Evolutionary conservation across 441 rosid species (phyloP).

Genomic region (Melianthus villosus): DNA sequence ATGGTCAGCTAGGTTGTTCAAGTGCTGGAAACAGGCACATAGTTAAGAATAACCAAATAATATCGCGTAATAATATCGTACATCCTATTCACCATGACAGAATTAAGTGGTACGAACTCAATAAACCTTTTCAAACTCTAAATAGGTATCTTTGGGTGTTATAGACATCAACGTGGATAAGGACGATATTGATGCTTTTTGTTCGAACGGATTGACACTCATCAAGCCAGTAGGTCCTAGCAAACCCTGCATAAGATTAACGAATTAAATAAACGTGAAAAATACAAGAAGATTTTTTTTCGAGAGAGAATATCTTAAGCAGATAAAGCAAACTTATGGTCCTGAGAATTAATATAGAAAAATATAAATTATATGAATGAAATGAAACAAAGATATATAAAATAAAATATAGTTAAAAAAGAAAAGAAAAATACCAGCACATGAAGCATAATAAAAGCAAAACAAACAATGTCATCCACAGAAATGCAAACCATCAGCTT

Average conservation of each 20-base stretch:
- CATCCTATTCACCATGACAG: neutral
- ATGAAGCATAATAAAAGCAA: too few species aligned
- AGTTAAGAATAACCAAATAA: constrained; percentile 9
- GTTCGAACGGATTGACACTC: constrained; percentile 55
- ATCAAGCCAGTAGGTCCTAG: constrained; percentile 69
- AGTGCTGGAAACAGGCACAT: constrained; percentile 34
- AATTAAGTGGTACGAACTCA: neutral
- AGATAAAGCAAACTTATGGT: too few species aligned
- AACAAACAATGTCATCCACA: too few species aligned
- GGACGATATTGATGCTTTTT: constrained; percentile 61
- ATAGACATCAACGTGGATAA: constrained; percentile 73
- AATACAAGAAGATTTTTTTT: neutral
- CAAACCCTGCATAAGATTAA: constrained; percentile 28
- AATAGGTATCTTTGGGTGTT: constrained; percentile 51
- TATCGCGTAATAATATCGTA: neutral
- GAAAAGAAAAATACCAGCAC: too few species aligned
- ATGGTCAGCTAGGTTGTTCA: constrained; percentile 54
- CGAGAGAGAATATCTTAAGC: neutral
- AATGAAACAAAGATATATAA: too few species aligned
- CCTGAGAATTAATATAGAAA: too few species aligned
- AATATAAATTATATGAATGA: too few species aligned
- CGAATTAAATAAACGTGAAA: neutral
- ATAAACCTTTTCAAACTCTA: constrained; percentile 67
- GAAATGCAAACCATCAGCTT: too few species aligned
- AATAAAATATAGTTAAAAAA: too few species aligned